Evolutionary conservation across 169 alveolate species (phyloP), one percentile per base, ranked within the genome.

Genomic region (Toxoplasma gondii): DNA sequence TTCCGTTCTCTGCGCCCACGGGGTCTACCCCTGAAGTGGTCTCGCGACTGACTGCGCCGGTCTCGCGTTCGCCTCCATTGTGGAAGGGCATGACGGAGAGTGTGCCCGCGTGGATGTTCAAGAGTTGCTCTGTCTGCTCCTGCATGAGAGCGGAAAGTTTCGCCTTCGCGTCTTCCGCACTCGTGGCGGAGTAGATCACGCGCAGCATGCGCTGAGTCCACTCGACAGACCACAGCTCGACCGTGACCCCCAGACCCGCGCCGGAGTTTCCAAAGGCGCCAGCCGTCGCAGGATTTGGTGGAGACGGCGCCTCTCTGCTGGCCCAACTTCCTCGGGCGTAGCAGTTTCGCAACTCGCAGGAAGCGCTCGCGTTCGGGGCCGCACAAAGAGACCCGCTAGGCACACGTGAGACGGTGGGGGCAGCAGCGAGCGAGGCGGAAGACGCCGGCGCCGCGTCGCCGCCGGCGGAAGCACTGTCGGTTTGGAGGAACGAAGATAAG

Each of bases 101-200:
- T 1, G 67, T 1, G n/a, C 90, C 90, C 41, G 90, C 54, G 64
- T 43, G n/a, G 69, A 82, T 24, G 41, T 82, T 82, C 31, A 82
- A n/a, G 44, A 91, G 84, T 84, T 91, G 94, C 94, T 49, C 49
- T 44, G 94, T 86, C 64, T 91, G 94, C 69, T 91, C 91, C 69
- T 39, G 86, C 94, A 91, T 41, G n/a, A 91, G 91, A 43, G 94
- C 91, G 0, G 90, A 54, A 29, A 67, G 91, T 44, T 78, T 81
- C 0, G 91, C 84, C 84, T 81, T 91, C 36, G 94, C 94, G 45
- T 91, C 94, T 27, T 91, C 94, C 29, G 91, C 94, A 43, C 94
- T 81, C 34, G 91, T 38, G 0, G 94, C 94, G 19, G 82, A 41
- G 29, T 74, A 84, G 53, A 91, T 81, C 29, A 83, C 94, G 43